Evolutionary conservation across 305 asterid species (phyloP), one percentile per base, ranked within the genome.

Genomic region (Fraxinus platypoda): DNA sequence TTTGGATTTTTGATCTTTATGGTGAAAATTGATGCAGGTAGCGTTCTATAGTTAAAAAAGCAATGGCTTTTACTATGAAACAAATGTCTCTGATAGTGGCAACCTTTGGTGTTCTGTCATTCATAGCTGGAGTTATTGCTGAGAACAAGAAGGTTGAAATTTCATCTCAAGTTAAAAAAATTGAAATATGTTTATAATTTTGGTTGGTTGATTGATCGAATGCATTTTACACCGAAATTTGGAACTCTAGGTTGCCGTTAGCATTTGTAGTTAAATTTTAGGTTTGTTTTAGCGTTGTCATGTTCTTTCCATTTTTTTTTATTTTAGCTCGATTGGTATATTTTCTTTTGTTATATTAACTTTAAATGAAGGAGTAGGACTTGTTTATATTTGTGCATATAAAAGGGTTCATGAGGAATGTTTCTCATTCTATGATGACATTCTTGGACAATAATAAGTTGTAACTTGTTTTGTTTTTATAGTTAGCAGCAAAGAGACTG

Each of bases 111-210:
- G 77, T 86, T 9, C 8, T 91, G 35, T 95, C 98, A 81, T 95
- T 95, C 84, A 17, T 93, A 11, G 82, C 92, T 23, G 98, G 97
- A 74, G 88, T 95, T 70, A 28, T 93, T 78, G 98, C 98, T 78
- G 98, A 95, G 77, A 93, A 90, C 87, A 93, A 91, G 86, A 95
- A 93, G 97, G 98, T 95, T 49, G 6, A 54, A 30, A 26, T 77
- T n/a, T 75, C 57, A n/a, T 62, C 33, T 73, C 19, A 49, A 15
- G 25, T 3, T 15, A 19, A 8, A 0, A 30, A 78, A 23, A 76
- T 8, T 28, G 0, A 59, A 64, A 77, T 28, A 38, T 8, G 13
- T 8, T 38, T 38, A 43, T 43, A 43, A 43, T 43, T 12, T 43
- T 43, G 8, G 38, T 34, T 34, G 54, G 11, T 38, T 9, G 12